Conservation (phyloP, 257 asterid species). For the Solanum peruvianum region DNA sequence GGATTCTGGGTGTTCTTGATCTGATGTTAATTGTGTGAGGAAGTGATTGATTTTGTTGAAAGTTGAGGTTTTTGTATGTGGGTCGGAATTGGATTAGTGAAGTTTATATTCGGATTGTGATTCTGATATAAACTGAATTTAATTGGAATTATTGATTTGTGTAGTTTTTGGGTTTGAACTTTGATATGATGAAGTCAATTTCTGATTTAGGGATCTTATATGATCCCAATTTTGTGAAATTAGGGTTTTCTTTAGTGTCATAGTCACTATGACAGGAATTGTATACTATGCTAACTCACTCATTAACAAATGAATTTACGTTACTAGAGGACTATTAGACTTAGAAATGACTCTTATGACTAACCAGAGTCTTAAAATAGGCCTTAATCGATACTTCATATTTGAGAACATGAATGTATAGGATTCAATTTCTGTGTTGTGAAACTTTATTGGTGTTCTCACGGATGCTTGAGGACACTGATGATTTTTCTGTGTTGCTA, state of each 20-base stretch:
- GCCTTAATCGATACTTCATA: neutral
- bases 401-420: neutral
- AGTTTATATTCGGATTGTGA: neutral
- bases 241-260: neutral
- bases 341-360: neutral
- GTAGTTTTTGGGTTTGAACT: neutral
- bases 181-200: neutral
- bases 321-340: neutral
- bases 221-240: neutral
- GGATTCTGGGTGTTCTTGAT: slow-evolving; percentile 6
- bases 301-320: neutral
- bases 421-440: neutral
- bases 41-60: neutral
- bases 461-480: neutral
- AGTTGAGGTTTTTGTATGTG: neutral
- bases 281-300: neutral
- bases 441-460: neutral
- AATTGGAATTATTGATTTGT: neutral
- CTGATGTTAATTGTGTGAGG: neutral
- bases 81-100: neutral
- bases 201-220: neutral
- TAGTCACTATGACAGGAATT: neutral
- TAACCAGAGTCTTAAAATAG: neutral
- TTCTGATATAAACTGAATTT: neutral
- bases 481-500: neutral